Evolutionary conservation across 208 protist genomes (phyloP).

Genomic region (Vickermania spadyakhi): DNA sequence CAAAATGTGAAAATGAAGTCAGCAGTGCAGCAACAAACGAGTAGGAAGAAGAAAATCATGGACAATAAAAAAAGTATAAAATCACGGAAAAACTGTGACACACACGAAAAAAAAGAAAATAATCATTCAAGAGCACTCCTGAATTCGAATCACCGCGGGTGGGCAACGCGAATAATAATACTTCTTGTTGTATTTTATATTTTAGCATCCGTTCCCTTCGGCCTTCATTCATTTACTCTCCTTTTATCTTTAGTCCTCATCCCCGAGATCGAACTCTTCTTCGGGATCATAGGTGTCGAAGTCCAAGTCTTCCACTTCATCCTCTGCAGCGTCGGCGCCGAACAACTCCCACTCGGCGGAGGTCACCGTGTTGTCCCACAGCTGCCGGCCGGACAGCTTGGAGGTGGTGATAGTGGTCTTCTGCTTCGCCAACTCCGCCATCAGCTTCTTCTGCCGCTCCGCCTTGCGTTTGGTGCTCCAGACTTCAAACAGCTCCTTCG

Average conservation of each 20-base stretch:
- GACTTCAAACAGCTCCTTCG: conserved; percentile 72
- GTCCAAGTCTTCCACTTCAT: conserved; percentile 66
- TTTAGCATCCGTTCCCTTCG: background rate
- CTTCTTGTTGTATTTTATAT: background rate
- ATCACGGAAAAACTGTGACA: no score
- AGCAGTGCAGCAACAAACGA: no score
- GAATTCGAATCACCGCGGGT: no score
- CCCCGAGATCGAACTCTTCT: conserved; percentile 64
- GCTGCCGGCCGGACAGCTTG: conserved; percentile 77
- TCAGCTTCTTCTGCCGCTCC: conserved; percentile 33
- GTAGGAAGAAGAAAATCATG: no score
- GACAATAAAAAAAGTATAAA: no score
- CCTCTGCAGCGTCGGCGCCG: conserved; percentile 23
- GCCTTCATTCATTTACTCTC: background rate
- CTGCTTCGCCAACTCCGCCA: conserved; percentile 33
- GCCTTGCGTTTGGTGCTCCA: conserved; percentile 56
- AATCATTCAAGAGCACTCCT: no score
- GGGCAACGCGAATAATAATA: no score
- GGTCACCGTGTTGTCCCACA: conserved; percentile 77
- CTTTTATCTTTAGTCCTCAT: conserved; percentile 5
- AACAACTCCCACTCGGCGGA: conserved; percentile 79
- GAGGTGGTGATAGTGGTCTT: conserved; percentile 17
- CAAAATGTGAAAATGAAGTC: no score
- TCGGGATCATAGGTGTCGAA: conserved; percentile 43
- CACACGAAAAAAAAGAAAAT: no score